A percentile compares a stretch with the other conserved stretches of the same genome.
Evolutionary conservation across 345 rosid genomes (phyloP).

Genomic region (Ceriops tagal): DNA sequence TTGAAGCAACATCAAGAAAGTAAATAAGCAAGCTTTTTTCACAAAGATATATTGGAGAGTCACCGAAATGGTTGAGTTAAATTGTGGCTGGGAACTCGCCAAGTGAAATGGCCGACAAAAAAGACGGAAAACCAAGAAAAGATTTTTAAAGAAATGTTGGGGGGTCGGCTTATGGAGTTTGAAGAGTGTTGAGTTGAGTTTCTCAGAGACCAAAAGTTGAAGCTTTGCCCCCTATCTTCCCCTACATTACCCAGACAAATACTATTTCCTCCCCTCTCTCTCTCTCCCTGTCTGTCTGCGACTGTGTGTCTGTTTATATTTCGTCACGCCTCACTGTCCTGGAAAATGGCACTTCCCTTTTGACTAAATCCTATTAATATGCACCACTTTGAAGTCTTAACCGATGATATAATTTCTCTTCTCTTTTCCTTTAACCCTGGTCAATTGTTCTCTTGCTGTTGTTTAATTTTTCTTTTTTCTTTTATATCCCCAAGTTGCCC

Average conservation of each 20-base stretch:
- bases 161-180: too few species aligned
- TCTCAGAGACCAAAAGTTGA: constrained; percentile 32
- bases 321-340: neutral
- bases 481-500: too few species aligned
- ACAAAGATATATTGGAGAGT: too few species aligned
- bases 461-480: too few species aligned
- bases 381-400: too few species aligned
- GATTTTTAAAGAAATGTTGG: too few species aligned
- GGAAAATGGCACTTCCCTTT: constrained; percentile 1
- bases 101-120: neutral
- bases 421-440: neutral
- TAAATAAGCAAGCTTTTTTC: too few species aligned
- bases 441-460: neutral
- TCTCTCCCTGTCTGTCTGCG: constrained; percentile 6
- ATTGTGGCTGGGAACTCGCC: neutral
- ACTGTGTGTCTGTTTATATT: neutral
- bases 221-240: constrained; percentile 41
- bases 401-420: neutral
- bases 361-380: too few species aligned
- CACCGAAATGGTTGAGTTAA: too few species aligned
- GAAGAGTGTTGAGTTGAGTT: too few species aligned
- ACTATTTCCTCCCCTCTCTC: constrained; percentile 1
- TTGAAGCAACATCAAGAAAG: too few species aligned
- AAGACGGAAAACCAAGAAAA: neutral
- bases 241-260: constrained; percentile 40